Base-by-base conservation (phyloP, 2,329 filamentous ascomycete genomes). In the Cladobotryum protrusum region DNA sequence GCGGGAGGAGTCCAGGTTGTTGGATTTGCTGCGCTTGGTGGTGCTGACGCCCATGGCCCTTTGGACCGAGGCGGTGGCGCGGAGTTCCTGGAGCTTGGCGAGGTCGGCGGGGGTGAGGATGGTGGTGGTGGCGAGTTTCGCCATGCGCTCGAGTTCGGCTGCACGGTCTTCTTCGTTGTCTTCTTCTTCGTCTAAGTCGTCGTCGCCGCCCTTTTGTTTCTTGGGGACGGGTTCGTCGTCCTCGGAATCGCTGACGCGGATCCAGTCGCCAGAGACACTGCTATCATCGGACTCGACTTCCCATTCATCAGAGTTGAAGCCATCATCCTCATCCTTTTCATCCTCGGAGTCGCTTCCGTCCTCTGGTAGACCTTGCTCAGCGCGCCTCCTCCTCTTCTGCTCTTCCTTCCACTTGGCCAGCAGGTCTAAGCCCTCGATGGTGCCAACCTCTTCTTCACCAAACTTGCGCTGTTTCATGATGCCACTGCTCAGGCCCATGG, bases 71-170 rank as follows among this genome's bases (percentile, higher is more conserved):
- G 89, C 82, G 40, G 86, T 76, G 45, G 87, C 76, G 43, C 89
- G 87, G 19, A 99, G 83, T 69, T 96, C 92, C 54, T 89, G 83
- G 17, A 99, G 84, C 67, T 97, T 97, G 58, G 88, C 85, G n/a
- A 97, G 79, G 68, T 99, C 93, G 12, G 93, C 93, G 0, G 93
- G 93, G 0, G 93, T 99, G 54, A 99, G 83, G 57, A 99, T 95
- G 44, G 88, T 86, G 2, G 89, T 95, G 0, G 89, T 96, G n/a
- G 91, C 91, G 40, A 96, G 81, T 60, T 83, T 89, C 12, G 85
- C 83, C 57, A 83, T 78, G 54, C 74, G 72, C 49, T 73, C 65
- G 6, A 72, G 59, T 52, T 76, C 71, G 12, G 67, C 70, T n/a
- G 72, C 71, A 5, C 71, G 65, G 24, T 75, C 69, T 52, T 76